Percentiles rank a stretch among this genome's conserved stretches.
Conservation (phyloP, 768 basidiomycete genomes). For the Tephrocybe sp. region DNA sequence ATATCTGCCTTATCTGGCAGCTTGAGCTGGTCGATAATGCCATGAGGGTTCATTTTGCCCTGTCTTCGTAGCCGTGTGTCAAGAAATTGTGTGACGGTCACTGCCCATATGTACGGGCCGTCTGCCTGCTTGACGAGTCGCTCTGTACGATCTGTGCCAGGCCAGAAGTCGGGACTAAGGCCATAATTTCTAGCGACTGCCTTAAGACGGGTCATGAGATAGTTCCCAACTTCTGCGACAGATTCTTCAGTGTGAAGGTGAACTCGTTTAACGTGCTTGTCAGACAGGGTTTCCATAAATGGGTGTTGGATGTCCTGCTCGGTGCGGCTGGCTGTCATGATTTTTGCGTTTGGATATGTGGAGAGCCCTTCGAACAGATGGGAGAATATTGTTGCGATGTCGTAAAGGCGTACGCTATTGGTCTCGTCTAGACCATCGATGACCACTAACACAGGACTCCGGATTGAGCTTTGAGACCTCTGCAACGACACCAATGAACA, state of each 20-base stretch:
- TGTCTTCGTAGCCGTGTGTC: background rate
- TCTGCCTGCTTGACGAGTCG: too few species aligned
- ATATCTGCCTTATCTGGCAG: background rate
- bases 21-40: slow-evolving; percentile 10
- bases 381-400: slow-evolving; percentile 13
- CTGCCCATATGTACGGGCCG: slow-evolving; percentile 18
- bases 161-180: too few species aligned
- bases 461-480: slow-evolving; percentile 1
- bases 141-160: too few species aligned
- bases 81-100: background rate
- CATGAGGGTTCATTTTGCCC: slow-evolving; percentile 7
- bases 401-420: background rate
- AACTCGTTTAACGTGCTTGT: background rate
- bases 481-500: slow-evolving; percentile 13
- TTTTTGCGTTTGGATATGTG: slow-evolving; percentile 8
- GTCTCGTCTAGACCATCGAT: slow-evolving; percentile 21
- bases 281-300: slow-evolving; percentile 4
- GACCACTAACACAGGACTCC: slow-evolving; percentile 13
- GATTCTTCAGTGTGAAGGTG: background rate
- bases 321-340: slow-evolving; percentile 18
- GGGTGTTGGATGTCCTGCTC: slow-evolving; percentile 16
- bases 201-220: too few species aligned
- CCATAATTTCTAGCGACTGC: too few species aligned
- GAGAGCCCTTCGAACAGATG: slow-evolving; percentile 3
- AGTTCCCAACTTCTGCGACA: too few species aligned